Evolutionary conservation across 225 moss, liverwort and hornwort genomes (phyloP).

Genomic region (Pseudisothecium myosuroides): DNA sequence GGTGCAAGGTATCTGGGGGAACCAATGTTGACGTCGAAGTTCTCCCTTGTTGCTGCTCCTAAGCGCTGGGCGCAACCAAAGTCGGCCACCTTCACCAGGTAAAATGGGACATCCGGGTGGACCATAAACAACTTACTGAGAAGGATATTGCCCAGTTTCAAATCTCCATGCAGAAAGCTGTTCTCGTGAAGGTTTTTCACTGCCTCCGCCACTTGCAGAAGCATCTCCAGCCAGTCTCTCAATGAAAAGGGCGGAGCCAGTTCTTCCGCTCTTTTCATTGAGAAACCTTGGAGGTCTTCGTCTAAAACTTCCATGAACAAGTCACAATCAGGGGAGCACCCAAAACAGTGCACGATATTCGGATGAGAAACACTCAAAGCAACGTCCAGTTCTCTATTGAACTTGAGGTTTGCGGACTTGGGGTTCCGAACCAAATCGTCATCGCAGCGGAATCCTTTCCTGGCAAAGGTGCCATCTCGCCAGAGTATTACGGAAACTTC

Average conservation of each 20-base stretch:
- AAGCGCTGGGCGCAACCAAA: not conserved
- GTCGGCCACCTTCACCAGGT: conserved; percentile 3
- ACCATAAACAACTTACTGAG: not conserved
- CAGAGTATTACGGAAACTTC: not conserved
- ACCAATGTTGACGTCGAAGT: not conserved
- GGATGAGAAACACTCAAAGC: not conserved
- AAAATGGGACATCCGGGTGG: not conserved
- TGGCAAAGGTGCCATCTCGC: not conserved
- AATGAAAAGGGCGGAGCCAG: not conserved
- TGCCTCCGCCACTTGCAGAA: conserved; percentile 5
- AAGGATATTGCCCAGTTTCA: conserved; percentile 1
- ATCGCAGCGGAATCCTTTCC: not conserved
- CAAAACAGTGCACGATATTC: conserved; percentile 4
- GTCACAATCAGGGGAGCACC: not conserved
- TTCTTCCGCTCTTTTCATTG: not conserved
- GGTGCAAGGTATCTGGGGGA: not conserved
- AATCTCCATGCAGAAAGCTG: not conserved
- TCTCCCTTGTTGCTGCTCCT: not conserved
- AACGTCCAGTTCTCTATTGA: not conserved
- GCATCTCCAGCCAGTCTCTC: not conserved
- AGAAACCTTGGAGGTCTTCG: not conserved
- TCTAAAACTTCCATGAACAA: conserved; percentile 14
- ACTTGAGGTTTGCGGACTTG: not conserved
- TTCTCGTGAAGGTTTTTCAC: not conserved
- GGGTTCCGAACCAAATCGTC: too few species aligned